Conservation (phyloP, 139 green algal species). For the Coelastrella sp. region DNA sequence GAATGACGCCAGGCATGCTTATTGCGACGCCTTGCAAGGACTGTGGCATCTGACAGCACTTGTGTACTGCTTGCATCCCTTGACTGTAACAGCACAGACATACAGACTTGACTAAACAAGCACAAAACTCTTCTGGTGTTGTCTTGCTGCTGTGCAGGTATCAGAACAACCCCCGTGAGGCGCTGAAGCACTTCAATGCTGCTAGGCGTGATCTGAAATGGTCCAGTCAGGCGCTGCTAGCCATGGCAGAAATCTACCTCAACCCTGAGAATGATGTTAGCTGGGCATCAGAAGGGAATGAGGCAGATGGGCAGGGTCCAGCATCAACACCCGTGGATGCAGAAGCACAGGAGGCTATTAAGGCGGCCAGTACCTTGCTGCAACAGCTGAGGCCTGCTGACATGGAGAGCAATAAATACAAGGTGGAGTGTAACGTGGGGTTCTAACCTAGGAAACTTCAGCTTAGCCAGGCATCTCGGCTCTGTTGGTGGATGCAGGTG, state of each 20-base stretch:
- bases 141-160: slow-evolving; percentile 46
- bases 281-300: slow-evolving; percentile 58
- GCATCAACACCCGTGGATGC: slow-evolving; percentile 6
- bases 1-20: too few relatives aligned
- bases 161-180: slow-evolving; percentile 70
- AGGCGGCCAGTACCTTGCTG: slow-evolving; percentile 70
- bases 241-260: slow-evolving; percentile 90
- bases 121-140: neutral
- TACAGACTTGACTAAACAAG: too few relatives aligned
- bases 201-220: slow-evolving; percentile 76
- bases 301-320: neutral
- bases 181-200: slow-evolving; percentile 76
- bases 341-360: slow-evolving; percentile 61
- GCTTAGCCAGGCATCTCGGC: too few relatives aligned
- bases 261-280: slow-evolving; percentile 78
- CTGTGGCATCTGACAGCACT: too few relatives aligned
- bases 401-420: slow-evolving; percentile 42
- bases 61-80: too few relatives aligned
- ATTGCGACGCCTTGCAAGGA: too few relatives aligned
- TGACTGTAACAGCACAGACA: too few relatives aligned
- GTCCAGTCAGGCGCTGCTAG: slow-evolving; percentile 68
- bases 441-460: neutral
- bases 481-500: too few relatives aligned
- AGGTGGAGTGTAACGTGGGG: slow-evolving; percentile 10
- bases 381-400: slow-evolving; percentile 58